Conservation (phyloP, 768 basidiomycete genomes). For the Termitomyces sp. region DNA sequence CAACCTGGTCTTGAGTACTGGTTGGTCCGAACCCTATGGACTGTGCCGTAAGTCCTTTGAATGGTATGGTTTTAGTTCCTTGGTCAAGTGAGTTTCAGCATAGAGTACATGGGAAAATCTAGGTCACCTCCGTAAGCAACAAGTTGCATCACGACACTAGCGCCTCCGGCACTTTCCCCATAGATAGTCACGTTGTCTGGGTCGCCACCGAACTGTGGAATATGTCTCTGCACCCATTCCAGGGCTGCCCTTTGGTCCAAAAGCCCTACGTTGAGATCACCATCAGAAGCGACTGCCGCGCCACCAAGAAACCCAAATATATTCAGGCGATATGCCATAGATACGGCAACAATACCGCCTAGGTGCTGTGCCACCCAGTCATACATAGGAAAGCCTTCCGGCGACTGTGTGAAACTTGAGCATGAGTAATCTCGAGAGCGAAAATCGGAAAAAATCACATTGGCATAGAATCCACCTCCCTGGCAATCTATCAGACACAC, state of each 20-base stretch:
- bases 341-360: conserved; percentile 26
- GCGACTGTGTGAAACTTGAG: conserved; percentile 21
- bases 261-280: conserved; percentile 32
- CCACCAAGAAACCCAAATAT: conserved; percentile 24
- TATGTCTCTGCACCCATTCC: conserved; percentile 35
- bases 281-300: conserved; percentile 25
- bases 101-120: conserved; percentile 16
- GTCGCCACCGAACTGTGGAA: conserved; percentile 28
- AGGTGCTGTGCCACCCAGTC: conserved; percentile 39
- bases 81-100: not conserved
- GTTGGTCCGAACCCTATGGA: conserved; percentile 38
- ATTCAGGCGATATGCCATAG: conserved; percentile 25
- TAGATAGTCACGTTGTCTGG: conserved; percentile 27
- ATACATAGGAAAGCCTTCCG: conserved; percentile 41
- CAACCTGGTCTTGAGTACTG: conserved; percentile 18
- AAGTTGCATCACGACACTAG: conserved; percentile 37
- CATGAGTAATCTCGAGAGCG: not conserved
- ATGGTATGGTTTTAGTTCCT: conserved; percentile 24
- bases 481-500: not conserved
- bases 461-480: conserved; percentile 1
- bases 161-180: conserved; percentile 37
- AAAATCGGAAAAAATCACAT: not conserved
- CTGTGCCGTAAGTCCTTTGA: conserved; percentile 34
- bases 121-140: conserved; percentile 33
- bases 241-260: conserved; percentile 34